Evolutionary conservation across 2,329 filamentous ascomycete species (phyloP).

Genomic region (Orbilia javanica): DNA sequence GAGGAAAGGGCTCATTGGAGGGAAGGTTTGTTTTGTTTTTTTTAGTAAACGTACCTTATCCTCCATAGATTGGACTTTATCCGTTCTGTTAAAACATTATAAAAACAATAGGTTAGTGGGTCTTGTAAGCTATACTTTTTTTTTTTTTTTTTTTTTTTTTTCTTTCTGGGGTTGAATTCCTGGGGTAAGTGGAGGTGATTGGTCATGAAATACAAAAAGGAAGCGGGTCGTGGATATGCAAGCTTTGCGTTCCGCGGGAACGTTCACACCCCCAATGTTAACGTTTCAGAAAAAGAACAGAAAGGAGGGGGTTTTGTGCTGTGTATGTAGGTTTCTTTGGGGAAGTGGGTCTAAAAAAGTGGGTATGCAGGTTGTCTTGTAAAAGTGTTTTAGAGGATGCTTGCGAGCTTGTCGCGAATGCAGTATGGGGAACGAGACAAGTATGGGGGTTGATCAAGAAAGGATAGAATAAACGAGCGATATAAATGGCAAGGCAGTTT

Average conservation of each 20-base stretch:
- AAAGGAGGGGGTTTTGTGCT: not conserved
- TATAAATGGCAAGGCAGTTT: not conserved
- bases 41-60: slow-evolving; percentile 54
- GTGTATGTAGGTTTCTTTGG: not conserved
- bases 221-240: slow-evolving; percentile 15
- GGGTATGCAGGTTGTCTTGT: slow-evolving; percentile 18
- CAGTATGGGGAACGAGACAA: not conserved
- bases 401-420: not conserved
- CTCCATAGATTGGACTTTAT: slow-evolving; percentile 58
- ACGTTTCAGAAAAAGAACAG: no score
- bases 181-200: slow-evolving; percentile 2
- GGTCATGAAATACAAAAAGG: not conserved
- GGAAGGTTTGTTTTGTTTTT: not conserved
- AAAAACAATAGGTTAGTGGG: slow-evolving; percentile 8
- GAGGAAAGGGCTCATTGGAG: not conserved
- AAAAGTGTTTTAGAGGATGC: slow-evolving; percentile 1
- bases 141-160: no score
- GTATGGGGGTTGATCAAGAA: not conserved
- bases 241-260: slow-evolving; percentile 21
- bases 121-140: no score
- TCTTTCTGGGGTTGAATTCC: no score
- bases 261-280: slow-evolving; percentile 7
- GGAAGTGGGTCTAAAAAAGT: slow-evolving; percentile 20
- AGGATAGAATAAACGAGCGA: not conserved
- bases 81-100: slow-evolving; percentile 49